These are phyloP conservation scores for Cutaneotrichosporon dermatis DNA, from an alignment of 1,284 basidiomycete genomes.

Conservation along the genomic window DNA sequence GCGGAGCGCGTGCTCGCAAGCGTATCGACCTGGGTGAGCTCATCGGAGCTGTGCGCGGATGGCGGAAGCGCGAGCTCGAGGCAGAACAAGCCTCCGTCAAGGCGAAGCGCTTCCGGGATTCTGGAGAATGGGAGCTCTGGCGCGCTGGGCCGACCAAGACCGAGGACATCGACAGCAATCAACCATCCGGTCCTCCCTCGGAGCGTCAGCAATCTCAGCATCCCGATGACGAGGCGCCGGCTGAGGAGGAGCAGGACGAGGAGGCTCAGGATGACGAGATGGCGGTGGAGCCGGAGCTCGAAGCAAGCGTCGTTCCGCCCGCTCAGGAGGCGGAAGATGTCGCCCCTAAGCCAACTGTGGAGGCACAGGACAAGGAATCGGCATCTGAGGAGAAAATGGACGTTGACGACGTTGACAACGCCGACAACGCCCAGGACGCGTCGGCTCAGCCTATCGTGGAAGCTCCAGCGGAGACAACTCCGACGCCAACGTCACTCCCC, in stretches of 20 bases:
- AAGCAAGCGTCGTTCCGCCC: too few species aligned
- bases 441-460: too few species aligned
- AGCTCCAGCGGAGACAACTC: too few species aligned
- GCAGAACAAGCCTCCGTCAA: constrained; percentile 31
- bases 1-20: constrained; percentile 22
- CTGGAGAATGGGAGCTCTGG: constrained; percentile 22
- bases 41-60: constrained; percentile 63
- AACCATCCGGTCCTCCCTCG: not conserved
- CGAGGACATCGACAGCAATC: constrained; percentile 5
- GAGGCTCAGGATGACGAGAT: not conserved
- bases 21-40: constrained; percentile 62
- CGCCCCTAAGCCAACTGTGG: too few species aligned
- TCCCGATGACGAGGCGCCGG: not conserved
- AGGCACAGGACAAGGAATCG: too few species aligned
- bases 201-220: not conserved
- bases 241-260: not conserved
- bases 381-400: too few species aligned
- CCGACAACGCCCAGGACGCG: too few species aligned
- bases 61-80: constrained; percentile 49
- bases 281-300: constrained; percentile 32
- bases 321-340: too few species aligned
- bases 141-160: constrained; percentile 11
- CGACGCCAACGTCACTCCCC: too few species aligned
- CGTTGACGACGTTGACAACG: too few species aligned
- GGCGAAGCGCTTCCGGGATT: constrained; percentile 15